These are phyloP conservation scores for Alternaria panax DNA, from an alignment of 2,329 filamentous ascomycete genomes.

Conservation along the genomic window DNA sequence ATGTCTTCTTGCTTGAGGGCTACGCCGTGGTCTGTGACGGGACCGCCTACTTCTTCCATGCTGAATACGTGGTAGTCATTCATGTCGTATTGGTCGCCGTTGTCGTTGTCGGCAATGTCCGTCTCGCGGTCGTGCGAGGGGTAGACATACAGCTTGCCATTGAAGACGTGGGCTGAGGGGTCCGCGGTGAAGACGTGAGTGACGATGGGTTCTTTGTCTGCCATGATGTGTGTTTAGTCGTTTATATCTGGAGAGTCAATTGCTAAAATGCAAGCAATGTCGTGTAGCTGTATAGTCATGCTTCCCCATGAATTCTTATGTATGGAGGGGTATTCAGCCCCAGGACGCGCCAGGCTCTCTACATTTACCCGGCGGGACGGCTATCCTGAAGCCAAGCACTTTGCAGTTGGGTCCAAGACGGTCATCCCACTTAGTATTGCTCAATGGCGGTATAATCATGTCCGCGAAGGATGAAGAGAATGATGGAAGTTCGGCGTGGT, in stretches of 20 bases:
- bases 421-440: constrained; percentile 21
- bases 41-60: constrained; percentile 62
- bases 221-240: constrained; percentile 28
- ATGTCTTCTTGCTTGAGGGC: constrained; percentile 71
- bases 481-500: constrained; percentile 17
- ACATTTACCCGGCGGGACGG: constrained; percentile 47
- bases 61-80: constrained; percentile 82
- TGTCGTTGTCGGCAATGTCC: constrained; percentile 78
- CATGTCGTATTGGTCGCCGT: constrained; percentile 88
- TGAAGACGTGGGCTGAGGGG: constrained; percentile 81
- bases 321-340: constrained; percentile 36
- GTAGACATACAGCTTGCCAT: constrained; percentile 78
- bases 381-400: constrained; percentile 30
- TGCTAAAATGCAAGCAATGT: constrained; percentile 4
- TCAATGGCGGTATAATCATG: constrained; percentile 24
- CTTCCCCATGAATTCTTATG: constrained; percentile 33
- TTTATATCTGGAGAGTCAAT: constrained; percentile 2
- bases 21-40: constrained; percentile 76
- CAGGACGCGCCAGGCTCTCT: constrained; percentile 28
- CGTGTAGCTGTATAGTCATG: constrained; percentile 16
- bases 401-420: constrained; percentile 25
- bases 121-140: constrained; percentile 82
- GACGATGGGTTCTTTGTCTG: constrained; percentile 67
- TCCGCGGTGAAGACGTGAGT: constrained; percentile 81
- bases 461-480: constrained; percentile 21